These are phyloP conservation scores for Scenedesmus sp. DNA, from an alignment of 163 green algal genomes.

Conservation along the genomic window DNA sequence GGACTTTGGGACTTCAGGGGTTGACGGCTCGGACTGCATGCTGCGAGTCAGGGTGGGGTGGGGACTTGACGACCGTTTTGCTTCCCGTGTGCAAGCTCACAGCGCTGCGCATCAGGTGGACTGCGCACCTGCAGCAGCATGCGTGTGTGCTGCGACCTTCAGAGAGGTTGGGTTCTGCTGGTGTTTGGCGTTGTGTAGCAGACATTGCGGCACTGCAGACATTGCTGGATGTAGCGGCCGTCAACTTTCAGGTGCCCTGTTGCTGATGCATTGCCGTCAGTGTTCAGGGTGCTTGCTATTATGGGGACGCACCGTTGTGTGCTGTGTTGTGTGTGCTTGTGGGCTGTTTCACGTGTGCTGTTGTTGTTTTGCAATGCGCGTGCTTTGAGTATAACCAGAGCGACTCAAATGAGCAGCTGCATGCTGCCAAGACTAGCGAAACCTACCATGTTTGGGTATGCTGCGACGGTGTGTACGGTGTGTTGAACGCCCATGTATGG, in stretches of 20 bases:
- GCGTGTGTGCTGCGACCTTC: not conserved
- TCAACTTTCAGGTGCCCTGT: not conserved
- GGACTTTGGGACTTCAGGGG: not conserved
- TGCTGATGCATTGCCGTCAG: not conserved
- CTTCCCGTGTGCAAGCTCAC: not conserved
- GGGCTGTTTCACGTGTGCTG: not conserved
- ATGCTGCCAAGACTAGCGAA: not conserved
- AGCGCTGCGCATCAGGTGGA: not conserved
- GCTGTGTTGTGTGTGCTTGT: not conserved
- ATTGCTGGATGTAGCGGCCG: not conserved
- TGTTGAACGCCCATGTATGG: not conserved
- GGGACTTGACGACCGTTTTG: not conserved
- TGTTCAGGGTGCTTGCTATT: not conserved
- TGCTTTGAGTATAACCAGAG: not conserved
- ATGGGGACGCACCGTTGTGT: not conserved
- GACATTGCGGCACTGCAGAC: not conserved
- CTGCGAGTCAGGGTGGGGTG: not conserved
- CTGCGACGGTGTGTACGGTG: not conserved
- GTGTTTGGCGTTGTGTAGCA: not conserved
- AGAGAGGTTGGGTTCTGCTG: not conserved
- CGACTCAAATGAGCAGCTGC: not conserved
- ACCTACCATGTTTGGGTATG: not conserved
- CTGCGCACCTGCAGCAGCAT: not conserved
- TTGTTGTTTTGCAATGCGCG: not conserved
- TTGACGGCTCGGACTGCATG: not conserved